Conservation (phyloP, 2,329 filamentous ascomycete species). For the Trichoderma brevicompactum region DNA sequence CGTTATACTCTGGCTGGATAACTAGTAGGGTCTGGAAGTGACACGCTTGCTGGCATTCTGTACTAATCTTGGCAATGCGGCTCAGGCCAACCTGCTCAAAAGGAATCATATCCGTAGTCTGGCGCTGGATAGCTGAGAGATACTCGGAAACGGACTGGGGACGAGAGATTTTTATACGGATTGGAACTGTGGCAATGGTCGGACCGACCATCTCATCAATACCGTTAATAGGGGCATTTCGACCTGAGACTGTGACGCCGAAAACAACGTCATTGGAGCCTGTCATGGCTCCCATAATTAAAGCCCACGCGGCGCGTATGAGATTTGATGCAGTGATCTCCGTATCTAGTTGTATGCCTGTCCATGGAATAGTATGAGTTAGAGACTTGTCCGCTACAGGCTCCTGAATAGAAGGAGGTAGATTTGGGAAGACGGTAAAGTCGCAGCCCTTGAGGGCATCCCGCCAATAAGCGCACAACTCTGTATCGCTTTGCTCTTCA, state of each 20-base stretch:
- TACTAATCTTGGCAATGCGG: constrained; percentile 30
- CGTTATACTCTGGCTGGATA: constrained; percentile 32
- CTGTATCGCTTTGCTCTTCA: no score
- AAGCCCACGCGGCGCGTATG: constrained; percentile 51
- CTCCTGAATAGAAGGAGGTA: background rate
- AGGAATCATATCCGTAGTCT: constrained; percentile 30
- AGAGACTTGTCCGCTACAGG: background rate
- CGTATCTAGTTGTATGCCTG: background rate
- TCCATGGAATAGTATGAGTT: background rate
- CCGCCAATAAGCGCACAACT: no score
- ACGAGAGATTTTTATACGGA: constrained; percentile 38
- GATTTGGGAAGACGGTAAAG: background rate
- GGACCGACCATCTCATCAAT: constrained; percentile 34
- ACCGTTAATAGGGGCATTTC: constrained; percentile 34
- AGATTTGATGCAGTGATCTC: constrained; percentile 27
- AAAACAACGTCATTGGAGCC: constrained; percentile 47
- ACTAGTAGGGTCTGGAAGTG: constrained; percentile 39
- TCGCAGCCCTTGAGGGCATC: no score
- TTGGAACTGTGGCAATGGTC: constrained; percentile 50
- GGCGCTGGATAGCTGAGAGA: constrained; percentile 28
- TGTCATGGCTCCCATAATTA: constrained; percentile 54
- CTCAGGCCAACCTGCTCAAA: constrained; percentile 32
- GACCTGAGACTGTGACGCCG: constrained; percentile 49
- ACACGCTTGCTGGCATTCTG: constrained; percentile 31
- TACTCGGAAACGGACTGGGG: background rate